Conservation (phyloP, 208 protist genomes). For the Spongospora subterranea region DNA sequence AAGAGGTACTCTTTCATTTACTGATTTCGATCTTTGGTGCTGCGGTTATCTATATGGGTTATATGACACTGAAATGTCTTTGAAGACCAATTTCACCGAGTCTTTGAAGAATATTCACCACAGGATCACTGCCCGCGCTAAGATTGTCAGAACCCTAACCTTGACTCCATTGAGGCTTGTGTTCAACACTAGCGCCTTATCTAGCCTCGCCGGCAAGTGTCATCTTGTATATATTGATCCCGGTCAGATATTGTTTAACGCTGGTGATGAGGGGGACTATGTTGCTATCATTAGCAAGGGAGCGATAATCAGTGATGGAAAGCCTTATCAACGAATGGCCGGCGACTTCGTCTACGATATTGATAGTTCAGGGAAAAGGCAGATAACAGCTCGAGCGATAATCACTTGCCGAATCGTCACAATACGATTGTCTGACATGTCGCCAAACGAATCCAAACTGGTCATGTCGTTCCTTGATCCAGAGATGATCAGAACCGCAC, state of each 20-base stretch:
- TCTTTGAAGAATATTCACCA: neutral
- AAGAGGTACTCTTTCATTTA: too few species aligned
- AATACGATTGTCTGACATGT: neutral
- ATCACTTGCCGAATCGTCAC: neutral
- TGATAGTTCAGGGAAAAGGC: neutral
- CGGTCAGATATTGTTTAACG: neutral
- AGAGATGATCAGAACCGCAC: neutral
- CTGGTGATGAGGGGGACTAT: neutral
- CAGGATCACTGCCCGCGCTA: neutral
- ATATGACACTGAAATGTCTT: too few species aligned
- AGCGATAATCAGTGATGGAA: neutral
- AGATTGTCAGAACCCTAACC: neutral
- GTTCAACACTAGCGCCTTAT: neutral
- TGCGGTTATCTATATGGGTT: too few species aligned
- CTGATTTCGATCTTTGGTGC: too few species aligned
- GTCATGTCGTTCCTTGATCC: neutral
- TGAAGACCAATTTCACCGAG: neutral
- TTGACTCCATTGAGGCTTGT: neutral
- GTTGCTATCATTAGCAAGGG: constrained; percentile 12
- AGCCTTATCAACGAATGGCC: neutral
- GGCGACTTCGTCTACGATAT: constrained; percentile 22
- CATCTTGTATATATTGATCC: neutral
- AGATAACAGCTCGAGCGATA: neutral
- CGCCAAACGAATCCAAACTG: neutral
- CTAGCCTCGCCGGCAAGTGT: neutral